Evolutionary conservation across 176 grass and related monocot species (phyloP).

Genomic region (Zea mays): DNA sequence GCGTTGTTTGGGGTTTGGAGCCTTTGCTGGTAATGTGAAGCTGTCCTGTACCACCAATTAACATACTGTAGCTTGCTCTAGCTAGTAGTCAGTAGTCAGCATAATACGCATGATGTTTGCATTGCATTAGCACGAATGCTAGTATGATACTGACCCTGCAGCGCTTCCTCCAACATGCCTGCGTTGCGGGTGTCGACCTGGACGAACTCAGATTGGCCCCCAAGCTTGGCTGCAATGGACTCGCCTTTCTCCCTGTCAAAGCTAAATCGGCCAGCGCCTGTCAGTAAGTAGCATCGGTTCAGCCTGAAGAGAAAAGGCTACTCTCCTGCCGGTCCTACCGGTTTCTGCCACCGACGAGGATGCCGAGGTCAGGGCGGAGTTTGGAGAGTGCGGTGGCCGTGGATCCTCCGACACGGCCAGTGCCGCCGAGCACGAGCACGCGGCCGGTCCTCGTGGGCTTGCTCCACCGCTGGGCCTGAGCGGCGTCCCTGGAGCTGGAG

Average conservation of each 20-base stretch:
- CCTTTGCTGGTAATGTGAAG: not conserved
- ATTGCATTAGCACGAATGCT: not conserved
- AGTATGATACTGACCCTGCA: conserved; percentile 47
- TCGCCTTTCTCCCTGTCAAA: conserved; percentile 68
- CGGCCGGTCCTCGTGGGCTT: conserved; percentile 31
- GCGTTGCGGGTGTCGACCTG: conserved; percentile 59
- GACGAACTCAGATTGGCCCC: conserved; percentile 62
- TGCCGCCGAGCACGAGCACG: conserved; percentile 79
- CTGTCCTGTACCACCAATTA: not conserved
- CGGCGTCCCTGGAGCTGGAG: conserved; percentile 19
- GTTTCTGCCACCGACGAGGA: conserved; percentile 76
- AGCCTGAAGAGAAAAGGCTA: not conserved
- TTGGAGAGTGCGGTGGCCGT: conserved; percentile 76
- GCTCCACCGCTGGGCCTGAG: not conserved
- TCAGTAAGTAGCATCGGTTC: not conserved
- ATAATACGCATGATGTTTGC: not conserved
- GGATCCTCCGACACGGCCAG: conserved; percentile 85
- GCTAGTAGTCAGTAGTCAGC: not conserved
- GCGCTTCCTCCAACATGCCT: conserved; percentile 53
- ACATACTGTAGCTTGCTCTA: not conserved
- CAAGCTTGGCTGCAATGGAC: conserved; percentile 64
- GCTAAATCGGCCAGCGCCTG: not conserved
- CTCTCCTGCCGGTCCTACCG: not conserved
- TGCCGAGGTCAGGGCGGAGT: conserved; percentile 62
- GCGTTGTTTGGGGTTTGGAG: not conserved